phyloP scores from a whole-genome alignment of 1,139 yeast species.

The Geotrichum citri-aurantii region DNA sequence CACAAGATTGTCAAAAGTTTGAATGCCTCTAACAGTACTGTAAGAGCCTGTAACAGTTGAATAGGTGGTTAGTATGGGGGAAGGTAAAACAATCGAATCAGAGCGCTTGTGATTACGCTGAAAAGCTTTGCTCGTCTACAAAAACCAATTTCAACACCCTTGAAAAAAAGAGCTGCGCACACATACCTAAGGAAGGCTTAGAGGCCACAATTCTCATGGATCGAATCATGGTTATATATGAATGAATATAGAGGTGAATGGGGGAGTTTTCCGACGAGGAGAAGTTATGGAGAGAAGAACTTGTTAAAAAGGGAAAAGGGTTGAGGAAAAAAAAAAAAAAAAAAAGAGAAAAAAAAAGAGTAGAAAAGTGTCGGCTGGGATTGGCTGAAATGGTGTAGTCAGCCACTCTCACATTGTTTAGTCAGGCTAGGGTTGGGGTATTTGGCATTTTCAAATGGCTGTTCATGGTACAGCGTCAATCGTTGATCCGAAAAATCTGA shows the following conservation, averaged over 20 bases:
- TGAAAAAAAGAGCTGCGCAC: not conserved
- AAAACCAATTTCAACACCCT: not conserved
- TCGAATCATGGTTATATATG: slow-evolving; percentile 15
- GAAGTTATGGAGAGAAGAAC: not conserved
- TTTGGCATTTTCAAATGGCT: no score
- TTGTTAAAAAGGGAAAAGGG: not conserved
- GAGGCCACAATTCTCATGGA: slow-evolving; percentile 17
- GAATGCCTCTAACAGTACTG: slow-evolving; percentile 27
- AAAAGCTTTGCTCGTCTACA: not conserved
- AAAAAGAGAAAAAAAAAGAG: slow-evolving; percentile 1
- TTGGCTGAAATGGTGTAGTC: slow-evolving; percentile 11
- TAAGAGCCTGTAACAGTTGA: slow-evolving; percentile 5
- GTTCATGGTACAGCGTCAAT: no score
- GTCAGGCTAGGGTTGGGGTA: slow-evolving; percentile 4
- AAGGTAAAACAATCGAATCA: not conserved
- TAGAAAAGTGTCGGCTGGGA: slow-evolving; percentile 12
- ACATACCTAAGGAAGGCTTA: slow-evolving; percentile 16
- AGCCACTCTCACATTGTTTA: not conserved
- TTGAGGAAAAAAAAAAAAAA: not conserved
- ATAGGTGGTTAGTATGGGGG: not conserved
- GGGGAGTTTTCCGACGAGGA: not conserved
- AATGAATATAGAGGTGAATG: not conserved
- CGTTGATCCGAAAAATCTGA: not conserved
- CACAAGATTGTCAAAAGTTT: slow-evolving; percentile 38
- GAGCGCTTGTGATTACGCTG: not conserved